Evolutionary conservation across 148 eudicot species (phyloP), one percentile per base, ranked within the genome.

Genomic region (Chenopodium berlandieri): DNA sequence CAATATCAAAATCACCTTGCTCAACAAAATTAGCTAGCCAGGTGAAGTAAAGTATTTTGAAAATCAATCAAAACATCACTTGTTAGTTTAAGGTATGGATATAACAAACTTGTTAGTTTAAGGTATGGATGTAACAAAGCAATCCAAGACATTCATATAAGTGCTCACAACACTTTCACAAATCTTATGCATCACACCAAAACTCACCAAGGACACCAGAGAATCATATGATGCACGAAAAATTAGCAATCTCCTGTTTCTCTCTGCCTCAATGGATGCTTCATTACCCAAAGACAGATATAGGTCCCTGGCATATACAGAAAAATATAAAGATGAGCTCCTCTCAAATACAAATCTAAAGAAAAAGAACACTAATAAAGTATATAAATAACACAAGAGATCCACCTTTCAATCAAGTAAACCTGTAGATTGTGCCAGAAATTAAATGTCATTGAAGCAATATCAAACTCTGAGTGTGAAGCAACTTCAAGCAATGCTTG

Each of bases 381-480:
- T 46, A 71, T 13, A 17, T 32, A 71, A 9, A 11, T 14, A 47
- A 66, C 37, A 62, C 47, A 75, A 79, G 77, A 58, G 30, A 73
- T 73, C 70, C 75, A 96, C 99, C 95, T 92, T 88, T 96, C 98
- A 75, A 84, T 84, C 89, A 96, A 90, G 78, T 85, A 82, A 79
- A 96, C 85, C 85, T 96, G 99, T 86, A 96, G 92, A 87, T 86
- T 92, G 88, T 96, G 99, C 99, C 99, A 96, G 85, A 96, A 96
- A 85, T 94, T 96, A 75, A 96, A 96, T 27, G 99, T 96, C 99
- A 96, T 96, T 75, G 98, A 96, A 88, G 98, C 98, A 82, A 96
- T 96, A 87, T 96, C 99, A 83, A 87, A 96, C 84, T 96, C 99
- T 77, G 93, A 93, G 91, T 92, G 99, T 74, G 99, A 89, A 84